Evolutionary conservation across 805 yeast species (phyloP), one percentile per base, ranked within the genome.

Genomic region (Zygosaccharomyces siamensis): DNA sequence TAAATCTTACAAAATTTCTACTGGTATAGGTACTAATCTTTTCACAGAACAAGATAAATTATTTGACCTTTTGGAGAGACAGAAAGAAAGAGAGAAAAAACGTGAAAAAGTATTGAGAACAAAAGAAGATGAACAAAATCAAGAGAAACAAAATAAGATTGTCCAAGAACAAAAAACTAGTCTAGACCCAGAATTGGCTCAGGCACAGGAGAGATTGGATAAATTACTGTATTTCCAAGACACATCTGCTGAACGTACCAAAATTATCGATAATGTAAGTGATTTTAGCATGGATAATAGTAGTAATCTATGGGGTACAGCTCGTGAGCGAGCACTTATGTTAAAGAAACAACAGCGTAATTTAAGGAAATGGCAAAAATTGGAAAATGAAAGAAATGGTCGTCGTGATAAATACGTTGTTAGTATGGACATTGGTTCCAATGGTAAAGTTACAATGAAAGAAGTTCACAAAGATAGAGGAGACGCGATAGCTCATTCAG

Each of bases 201-300:
- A 74, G 48, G 99, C 99, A 0, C 84, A 86, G 56, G 79, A 79
- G 39, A 72, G 90, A 44, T 70, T 93, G 43, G 86, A 87, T 28
- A 84, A 80, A 28, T 69, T 93, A 42, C 71, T 93, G 39, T 77
- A 81, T 52, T 93, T 83, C 65, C 99, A 93, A 64, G 87, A 79
- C 2, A 81, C 90, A 14, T 86, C 95, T 5, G 87, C 90, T 1
- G 95, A 89, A 64, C 75, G 99, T 63, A 93, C 99, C 0, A 81
- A 80, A 57, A 89, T 93, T 53, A 90, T 95, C 35, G 99, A 93
- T 63, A 84, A 88, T 62, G 97, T 95, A 0, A 80, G 95, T 4
- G 99, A 93, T 63, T 67, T 83, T 47, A 71, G 76, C 12, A 69
- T 74, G 31, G 79, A 88, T 0, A 71, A 72, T 2, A 68, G 76